Evolutionary conservation across 1,139 yeast species (phyloP), one percentile per base, ranked within the genome.

Genomic region (Candida gigantensis): DNA sequence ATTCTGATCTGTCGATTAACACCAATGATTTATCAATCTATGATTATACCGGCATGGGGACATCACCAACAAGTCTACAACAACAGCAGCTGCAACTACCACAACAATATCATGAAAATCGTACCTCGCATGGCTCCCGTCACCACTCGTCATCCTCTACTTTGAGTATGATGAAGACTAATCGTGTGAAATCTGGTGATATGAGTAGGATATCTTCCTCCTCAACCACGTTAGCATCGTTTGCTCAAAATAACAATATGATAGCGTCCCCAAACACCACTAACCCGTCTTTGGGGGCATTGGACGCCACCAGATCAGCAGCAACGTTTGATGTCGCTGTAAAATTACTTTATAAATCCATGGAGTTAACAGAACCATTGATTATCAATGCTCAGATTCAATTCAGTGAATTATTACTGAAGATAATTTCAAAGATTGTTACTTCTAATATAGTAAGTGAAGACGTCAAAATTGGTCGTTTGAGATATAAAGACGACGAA

Each of bases 401-500:
- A 24, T 84, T 72, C 52, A 49, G 53, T 17, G 80, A 76, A 32
- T 65, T 84, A 36, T 61, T 62, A 36, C 67, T 53, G 52, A 65
- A 57, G 39, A 67, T 70, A 10, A 57, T 68, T n/a, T 52, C 58
- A 18, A 62, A 62, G 40, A 57, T 70, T 6, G 63, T 62, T 3
- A 50, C 62, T 4, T 58, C 65, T 34, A 55, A 58, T 4, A 58
- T 57, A 15, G 48, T 62, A 11, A 50, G 53, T 28, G 69, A 63
- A 37, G 74, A 66, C 45, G 60, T 65, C 10, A 49, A 60, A 38
- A 71, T 68, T 27, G 65, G 58, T 44, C 76, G 82, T 52, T 71
- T 92, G 44, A 84, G 84, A 58, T 92, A 89, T 55, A 82, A 81
- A 57, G 98, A 92, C 61, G 98, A 92, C 60, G 98, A 92, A 57